Base-by-base conservation (phyloP, 192 early-diverging fungal species). In the Coemansia sp. region DNA sequence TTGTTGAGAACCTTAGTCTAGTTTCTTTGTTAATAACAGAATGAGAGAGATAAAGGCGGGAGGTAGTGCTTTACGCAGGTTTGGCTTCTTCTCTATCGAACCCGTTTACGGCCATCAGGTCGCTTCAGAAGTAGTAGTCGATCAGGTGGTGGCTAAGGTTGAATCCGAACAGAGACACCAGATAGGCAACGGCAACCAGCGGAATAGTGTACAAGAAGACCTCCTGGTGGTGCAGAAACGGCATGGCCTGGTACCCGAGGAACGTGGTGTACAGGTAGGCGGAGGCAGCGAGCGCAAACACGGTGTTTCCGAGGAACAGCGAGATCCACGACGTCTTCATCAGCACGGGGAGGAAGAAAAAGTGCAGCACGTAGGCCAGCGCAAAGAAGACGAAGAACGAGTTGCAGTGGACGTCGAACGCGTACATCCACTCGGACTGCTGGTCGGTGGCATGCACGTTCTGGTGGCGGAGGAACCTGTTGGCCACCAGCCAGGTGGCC, bases 331-430 rank as follows among this genome's bases (percentile, higher is more conserved):
- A 88, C 7, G 89, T 87, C 80, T 87, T 84, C 68, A 86, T 83
- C 55, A 98, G 80, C 50, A 98, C 70, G 44, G 92, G 89, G 61
- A 97, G 86, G 65, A 98, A 93, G 72, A 96, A 94, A 63, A 98
- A 93, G 79, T 97, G 95, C 70, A 95, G 75, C 13, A 96, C 90
- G 62, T 98, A 97, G 14, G 95, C 86, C 13, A 94, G 74, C 53
- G 92, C 83, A 64, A 93, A 97, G 61, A 94, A 86, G 19, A 92
- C 91, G 70, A 96, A 94, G 72, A 97, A 98, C 22, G 95, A 82
- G 75, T 98, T 98, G 85, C 95, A 97, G 67, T 98, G 97, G 12
- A 98, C 93, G 77, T 98, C 97, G 69, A 97, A 95, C 48, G 90
- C 91, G 72, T 98, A 98, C 48, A 90, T 89, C 95, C 95, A 98